Evolutionary conservation across 2,329 filamentous ascomycete genomes (phyloP).

Genomic region (Trichoderma aggressivum): DNA sequence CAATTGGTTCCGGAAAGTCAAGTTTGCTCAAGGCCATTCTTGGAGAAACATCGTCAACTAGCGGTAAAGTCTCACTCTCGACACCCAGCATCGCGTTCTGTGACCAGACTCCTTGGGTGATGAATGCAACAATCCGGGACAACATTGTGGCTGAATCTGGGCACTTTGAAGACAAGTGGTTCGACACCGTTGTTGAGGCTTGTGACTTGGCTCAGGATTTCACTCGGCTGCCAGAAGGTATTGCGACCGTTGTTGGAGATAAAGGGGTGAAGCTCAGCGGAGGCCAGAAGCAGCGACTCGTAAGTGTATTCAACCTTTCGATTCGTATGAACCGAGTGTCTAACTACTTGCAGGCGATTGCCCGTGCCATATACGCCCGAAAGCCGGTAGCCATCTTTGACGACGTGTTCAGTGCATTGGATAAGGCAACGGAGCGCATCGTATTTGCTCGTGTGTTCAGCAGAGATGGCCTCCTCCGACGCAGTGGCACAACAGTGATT

Average conservation of each 20-base stretch:
- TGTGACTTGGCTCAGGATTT: conserved; percentile 35
- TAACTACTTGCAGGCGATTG: conserved; percentile 28
- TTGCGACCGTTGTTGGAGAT: conserved; percentile 30
- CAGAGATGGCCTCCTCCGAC: conserved; percentile 33
- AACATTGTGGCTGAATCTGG: conserved; percentile 35
- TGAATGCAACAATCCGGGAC: conserved; percentile 33
- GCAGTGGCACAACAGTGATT: conserved; percentile 30
- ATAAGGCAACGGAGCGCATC: conserved; percentile 39
- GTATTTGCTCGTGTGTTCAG: conserved; percentile 41
- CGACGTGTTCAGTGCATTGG: conserved; percentile 40
- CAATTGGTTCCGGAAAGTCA: conserved; percentile 33
- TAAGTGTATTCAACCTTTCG: conserved; percentile 20
- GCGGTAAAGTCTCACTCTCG: conserved; percentile 25
- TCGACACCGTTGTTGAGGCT: conserved; percentile 31
- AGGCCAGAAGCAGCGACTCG: conserved; percentile 35
- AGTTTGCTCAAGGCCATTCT: conserved; percentile 32
- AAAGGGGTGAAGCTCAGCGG: conserved; percentile 35
- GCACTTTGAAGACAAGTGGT: conserved; percentile 31
- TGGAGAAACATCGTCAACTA: conserved; percentile 26
- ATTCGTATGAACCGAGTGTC: neutral
- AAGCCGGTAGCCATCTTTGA: conserved; percentile 37
- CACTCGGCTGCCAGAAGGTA: conserved; percentile 24
- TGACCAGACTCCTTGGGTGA: conserved; percentile 33
- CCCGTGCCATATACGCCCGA: conserved; percentile 33
- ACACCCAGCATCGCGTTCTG: conserved; percentile 30